A percentile compares a stretch with the other conserved stretches of the same genome.
Evolutionary conservation across 768 basidiomycete genomes (phyloP).

Genomic region (Rhodotorula sphaerocarpa): DNA sequence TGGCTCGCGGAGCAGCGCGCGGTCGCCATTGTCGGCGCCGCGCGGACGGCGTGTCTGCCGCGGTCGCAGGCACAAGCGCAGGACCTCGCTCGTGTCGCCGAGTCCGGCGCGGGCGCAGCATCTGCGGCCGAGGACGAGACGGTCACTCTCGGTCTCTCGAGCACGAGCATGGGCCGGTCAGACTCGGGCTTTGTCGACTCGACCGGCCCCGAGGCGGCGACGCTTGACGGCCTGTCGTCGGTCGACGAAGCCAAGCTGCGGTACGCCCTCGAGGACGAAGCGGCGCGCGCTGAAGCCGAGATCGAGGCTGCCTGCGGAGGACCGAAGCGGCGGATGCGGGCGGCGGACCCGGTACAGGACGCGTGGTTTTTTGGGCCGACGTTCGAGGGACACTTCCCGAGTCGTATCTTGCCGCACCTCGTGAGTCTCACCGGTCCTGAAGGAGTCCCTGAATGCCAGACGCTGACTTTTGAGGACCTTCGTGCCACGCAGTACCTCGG

Average conservation of each 20-base stretch:
- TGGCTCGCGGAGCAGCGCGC: constrained; percentile 22
- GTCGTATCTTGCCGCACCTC: constrained; percentile 80
- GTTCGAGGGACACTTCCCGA: constrained; percentile 94
- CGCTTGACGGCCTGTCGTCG: too few relatives aligned
- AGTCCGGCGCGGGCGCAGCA: too few relatives aligned
- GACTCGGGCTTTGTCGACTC: constrained; percentile 45
- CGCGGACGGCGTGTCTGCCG: constrained; percentile 1
- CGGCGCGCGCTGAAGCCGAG: background rate
- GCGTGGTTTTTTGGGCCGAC: constrained; percentile 89
- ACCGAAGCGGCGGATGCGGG: constrained; percentile 6
- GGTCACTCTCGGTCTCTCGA: background rate
- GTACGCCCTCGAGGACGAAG: background rate
- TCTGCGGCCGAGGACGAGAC: constrained; percentile 8
- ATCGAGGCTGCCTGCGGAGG: background rate
- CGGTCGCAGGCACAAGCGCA: constrained; percentile 6
- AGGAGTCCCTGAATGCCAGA: too few relatives aligned
- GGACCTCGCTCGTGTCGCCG: background rate
- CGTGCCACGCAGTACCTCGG: constrained; percentile 38
- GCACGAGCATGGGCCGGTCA: constrained; percentile 22
- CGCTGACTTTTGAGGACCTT: too few relatives aligned
- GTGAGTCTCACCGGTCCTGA: too few relatives aligned
- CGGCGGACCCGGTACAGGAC: constrained; percentile 54
- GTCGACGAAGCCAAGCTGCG: background rate
- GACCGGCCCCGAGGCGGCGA: too few relatives aligned
- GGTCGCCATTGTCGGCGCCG: background rate